Evolutionary conservation across 192 early-diverging fungal species (phyloP), one percentile per base, ranked within the genome.

Genomic region (Backusella sp.): DNA sequence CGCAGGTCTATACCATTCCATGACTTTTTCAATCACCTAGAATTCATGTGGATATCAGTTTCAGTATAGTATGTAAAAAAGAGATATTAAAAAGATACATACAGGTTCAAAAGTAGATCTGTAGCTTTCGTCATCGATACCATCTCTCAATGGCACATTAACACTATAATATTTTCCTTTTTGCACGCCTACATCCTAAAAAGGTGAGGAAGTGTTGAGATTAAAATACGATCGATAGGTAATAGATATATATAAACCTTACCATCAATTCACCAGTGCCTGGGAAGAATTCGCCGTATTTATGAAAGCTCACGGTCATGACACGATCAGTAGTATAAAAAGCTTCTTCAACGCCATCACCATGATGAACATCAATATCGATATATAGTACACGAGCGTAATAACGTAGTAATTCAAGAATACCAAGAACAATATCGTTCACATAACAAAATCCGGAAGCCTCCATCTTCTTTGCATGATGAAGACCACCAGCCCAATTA

Each of bases 371-470:
- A 70, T 97, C 96, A 74, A 92, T 94, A 78, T 95, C 98, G 44
- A 99, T 89, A 71, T 99, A 99, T 1, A 99, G 86, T 2, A 99
- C 97, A 73, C 98, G 94, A 59, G 94, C 91, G 84, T 97, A 89
- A 73, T 87, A 90, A 93, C 82, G 72, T 56, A 83, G 49, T 8
- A 83, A 35, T 69, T 83, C 82, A 11, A 83, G 68, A 37, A 83
- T 90, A 28, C 82, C 92, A 52, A 97, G 76, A 0, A 97, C 96
- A 82, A 97, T 96, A 74, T 98, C 96, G 81, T 97, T 97, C 42
- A 97, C 94, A 77, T 98, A 98, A 83, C 97, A 98, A 79, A 97
- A 98, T 4, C 96, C 97, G 26, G 91, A 91, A 19, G 96, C 95
- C 80, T 92, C 91, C 67, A 86, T 90, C 74, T 92, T 95, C 77